Evolutionary conservation across 805 yeast genomes (phyloP), one percentile per base, ranked within the genome.

Genomic region (Saturnispora besseyi): DNA sequence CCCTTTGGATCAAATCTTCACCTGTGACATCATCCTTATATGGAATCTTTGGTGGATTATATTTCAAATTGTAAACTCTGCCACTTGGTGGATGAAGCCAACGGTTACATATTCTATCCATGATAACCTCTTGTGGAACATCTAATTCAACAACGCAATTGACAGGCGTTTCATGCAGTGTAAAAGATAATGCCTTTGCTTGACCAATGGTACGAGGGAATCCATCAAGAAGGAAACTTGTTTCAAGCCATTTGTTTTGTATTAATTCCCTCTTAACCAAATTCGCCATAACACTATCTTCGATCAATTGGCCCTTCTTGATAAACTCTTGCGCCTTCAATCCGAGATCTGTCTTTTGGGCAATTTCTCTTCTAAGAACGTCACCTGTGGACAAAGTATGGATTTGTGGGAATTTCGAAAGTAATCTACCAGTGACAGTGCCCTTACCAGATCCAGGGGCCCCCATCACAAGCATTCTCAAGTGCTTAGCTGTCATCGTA

Each of bases 401-500:
- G 22, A 90, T 64, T 36, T 57, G 54, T 2, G 84, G 76, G 51
- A 81, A 74, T 38, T 69, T 65, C 46, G 76, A 74, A 51, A 83
- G 63, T 4, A 90, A 69, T 52, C 81, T 73, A 2, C 84, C 67
- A 0, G 96, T 84, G 56, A 84, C 86, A 0, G 98, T 90, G 1
- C 97, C 97, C 62, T 90, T 90, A 1, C 98, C 98, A 1, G 96
- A 76, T 0, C 98, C 98, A 0, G 98, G 98, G 0, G 97, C 96
- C 3, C 97, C 97, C 26, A 91, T 68, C 8, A 90, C 70, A 28
- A 90, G 72, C 36, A 88, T 65, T 58, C 96, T 70, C 15, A 84
- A 62, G 1, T 90, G 82, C 40, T 55, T 64, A 7, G 59, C 50
- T 1, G 54, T 28, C 49, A 46, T 46, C 31, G 8, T 26, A 13